phyloP scores from a whole-genome alignment of 371 early-diverging fungal species.

The Rhizopus arrhizus region DNA sequence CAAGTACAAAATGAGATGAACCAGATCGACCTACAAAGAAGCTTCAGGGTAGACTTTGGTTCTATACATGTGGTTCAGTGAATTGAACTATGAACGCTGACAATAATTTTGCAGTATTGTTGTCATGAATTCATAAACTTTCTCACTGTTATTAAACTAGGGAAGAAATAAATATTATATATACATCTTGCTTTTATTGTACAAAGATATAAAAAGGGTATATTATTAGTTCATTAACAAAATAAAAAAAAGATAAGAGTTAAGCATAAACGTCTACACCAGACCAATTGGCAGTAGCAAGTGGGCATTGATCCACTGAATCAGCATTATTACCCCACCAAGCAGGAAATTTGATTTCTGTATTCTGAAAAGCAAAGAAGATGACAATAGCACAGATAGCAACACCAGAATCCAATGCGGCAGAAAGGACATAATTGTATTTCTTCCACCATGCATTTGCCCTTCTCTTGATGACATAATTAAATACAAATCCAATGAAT shows the following conservation, averaged over 20 bases:
- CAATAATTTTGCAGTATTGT: too few species aligned
- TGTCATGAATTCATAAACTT: too few species aligned
- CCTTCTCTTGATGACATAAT: conserved; percentile 54
- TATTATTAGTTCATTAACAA: background rate
- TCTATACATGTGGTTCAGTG: too few species aligned
- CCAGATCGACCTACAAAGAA: too few species aligned
- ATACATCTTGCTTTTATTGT: too few species aligned
- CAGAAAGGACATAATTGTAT: conserved; percentile 72
- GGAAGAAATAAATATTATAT: too few species aligned
- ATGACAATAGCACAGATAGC: conserved; percentile 55
- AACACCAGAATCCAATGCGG: conserved; percentile 71
- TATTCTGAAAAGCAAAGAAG: conserved; percentile 50
- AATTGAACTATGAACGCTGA: too few species aligned
- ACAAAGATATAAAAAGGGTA: background rate
- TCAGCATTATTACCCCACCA: conserved; percentile 48
- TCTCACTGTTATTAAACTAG: too few species aligned
- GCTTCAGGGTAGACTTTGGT: too few species aligned
- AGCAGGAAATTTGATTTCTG: conserved; percentile 35
- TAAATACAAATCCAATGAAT: conserved; percentile 62
- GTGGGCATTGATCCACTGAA: conserved; percentile 41
- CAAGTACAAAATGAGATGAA: too few species aligned
- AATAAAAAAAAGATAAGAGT: background rate
- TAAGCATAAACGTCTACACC: conserved; percentile 44
- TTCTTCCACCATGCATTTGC: conserved; percentile 66
- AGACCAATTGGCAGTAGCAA: conserved; percentile 41